Evolutionary conservation across 2,329 filamentous ascomycete genomes (phyloP).

Genomic region (Conoideocrella luteorostrata): DNA sequence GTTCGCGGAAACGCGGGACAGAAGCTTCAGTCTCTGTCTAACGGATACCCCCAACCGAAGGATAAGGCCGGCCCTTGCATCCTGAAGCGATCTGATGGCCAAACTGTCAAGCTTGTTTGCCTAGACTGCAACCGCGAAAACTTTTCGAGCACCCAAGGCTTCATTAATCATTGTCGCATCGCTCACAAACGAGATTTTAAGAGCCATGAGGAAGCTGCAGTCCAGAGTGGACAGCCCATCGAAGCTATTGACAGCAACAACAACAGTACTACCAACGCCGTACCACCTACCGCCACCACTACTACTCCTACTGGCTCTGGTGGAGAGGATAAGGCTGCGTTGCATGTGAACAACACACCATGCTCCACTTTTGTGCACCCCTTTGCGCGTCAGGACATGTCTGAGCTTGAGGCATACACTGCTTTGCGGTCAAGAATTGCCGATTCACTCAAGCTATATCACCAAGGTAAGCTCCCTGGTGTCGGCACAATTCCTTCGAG

Average conservation of each 20-base stretch:
- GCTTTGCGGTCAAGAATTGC: slow-evolving; percentile 47
- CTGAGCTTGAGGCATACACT: slow-evolving; percentile 45
- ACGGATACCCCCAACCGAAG: slow-evolving; percentile 65
- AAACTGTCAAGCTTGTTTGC: slow-evolving; percentile 86
- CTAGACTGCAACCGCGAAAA: slow-evolving; percentile 81
- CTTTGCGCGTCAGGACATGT: slow-evolving; percentile 37
- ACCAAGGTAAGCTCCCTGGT: slow-evolving; percentile 44
- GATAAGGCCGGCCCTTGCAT: slow-evolving; percentile 78
- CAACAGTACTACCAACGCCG: slow-evolving; percentile 1
- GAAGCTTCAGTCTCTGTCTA: slow-evolving; percentile 63
- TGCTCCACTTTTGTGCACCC: slow-evolving; percentile 24
- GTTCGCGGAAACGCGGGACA: slow-evolving; percentile 47
- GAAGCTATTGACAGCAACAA: slow-evolving; percentile 35
- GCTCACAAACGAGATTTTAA: slow-evolving; percentile 90
- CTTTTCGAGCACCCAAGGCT: slow-evolving; percentile 96
- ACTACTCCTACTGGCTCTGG: slow-evolving; percentile 1
- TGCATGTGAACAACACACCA: slow-evolving; percentile 6
- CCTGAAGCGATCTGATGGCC: slow-evolving; percentile 77
- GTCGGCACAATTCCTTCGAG: slow-evolving; percentile 38
- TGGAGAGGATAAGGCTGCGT: slow-evolving; percentile 20
- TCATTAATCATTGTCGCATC: slow-evolving; percentile 98
- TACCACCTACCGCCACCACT: not conserved
- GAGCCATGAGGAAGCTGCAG: slow-evolving; percentile 89
- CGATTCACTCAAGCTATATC: slow-evolving; percentile 46
- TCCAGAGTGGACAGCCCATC: slow-evolving; percentile 77